Percentiles rank a stretch among this genome's conserved stretches.
These are phyloP conservation scores for Erythrophleum fordii DNA, from an alignment of 306 rosid species.

Conservation along the genomic window DNA sequence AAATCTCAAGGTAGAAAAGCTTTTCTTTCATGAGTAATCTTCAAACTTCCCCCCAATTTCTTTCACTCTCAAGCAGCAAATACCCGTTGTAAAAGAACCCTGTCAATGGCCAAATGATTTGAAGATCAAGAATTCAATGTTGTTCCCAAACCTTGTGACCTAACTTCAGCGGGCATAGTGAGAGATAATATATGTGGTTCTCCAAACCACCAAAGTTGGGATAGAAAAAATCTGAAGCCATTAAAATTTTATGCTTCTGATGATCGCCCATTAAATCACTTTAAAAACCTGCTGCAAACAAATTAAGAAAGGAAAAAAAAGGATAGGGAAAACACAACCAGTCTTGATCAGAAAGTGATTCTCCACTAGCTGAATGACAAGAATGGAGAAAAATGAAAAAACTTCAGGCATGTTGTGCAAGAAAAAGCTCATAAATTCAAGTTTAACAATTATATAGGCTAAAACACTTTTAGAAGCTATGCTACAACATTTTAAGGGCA, in stretches of 20 bases:
- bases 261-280: conserved; percentile 54
- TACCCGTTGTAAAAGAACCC: not conserved
- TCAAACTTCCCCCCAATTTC: not conserved
- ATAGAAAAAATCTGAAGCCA: conserved; percentile 96
- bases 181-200: conserved; percentile 83
- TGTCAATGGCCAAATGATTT: not conserved
- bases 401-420: too few relatives aligned
- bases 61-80: not conserved
- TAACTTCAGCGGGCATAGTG: conserved; percentile 82
- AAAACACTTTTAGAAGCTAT: not conserved
- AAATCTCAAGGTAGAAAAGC: not conserved
- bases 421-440: not conserved
- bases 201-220: conserved; percentile 96
- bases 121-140: conserved; percentile 12
- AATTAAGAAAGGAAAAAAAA: not conserved
- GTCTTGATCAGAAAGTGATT: not conserved
- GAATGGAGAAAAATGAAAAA: not conserved
- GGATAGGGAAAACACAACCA: not conserved
- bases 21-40: not conserved
- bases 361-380: not conserved
- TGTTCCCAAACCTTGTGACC: conserved; percentile 81
- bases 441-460: not conserved
- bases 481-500: not conserved
- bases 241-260: conserved; percentile 64
- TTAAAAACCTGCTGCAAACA: conserved; percentile 33